A percentile compares a stretch with the other conserved stretches of the same genome.
These are phyloP conservation scores for Crithidia brevicula DNA, from an alignment of 208 protist genomes.

Conservation along the genomic window DNA sequence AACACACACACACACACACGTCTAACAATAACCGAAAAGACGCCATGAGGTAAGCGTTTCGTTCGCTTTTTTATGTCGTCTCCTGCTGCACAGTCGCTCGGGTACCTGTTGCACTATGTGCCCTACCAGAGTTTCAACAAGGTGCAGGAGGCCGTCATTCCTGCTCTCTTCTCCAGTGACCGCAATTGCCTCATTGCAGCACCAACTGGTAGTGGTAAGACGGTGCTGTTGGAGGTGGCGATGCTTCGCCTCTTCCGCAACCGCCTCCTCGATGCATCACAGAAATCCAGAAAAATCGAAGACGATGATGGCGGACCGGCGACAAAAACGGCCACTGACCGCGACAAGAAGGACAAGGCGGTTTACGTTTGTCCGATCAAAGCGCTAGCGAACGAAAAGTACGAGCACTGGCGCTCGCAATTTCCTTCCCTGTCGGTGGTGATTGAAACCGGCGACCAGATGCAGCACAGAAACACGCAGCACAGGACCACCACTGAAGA, in stretches of 20 bases:
- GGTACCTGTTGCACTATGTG: conserved; percentile 52
- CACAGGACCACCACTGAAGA: conserved; percentile 32
- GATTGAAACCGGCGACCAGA: conserved; percentile 97
- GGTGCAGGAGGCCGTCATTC: conserved; percentile 78
- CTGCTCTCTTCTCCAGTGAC: conserved; percentile 49
- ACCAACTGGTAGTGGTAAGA: conserved; percentile 92
- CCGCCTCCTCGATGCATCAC: conserved; percentile 31
- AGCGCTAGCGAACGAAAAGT: conserved; percentile 90
- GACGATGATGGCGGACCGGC: neutral
- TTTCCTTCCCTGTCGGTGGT: conserved; percentile 83
- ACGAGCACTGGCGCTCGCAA: conserved; percentile 60
- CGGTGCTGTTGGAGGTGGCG: conserved; percentile 86
- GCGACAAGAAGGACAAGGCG: conserved; percentile 43
- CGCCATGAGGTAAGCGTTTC: too few relatives aligned
- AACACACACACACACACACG: too few relatives aligned
- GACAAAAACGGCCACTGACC: neutral
- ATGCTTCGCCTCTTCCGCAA: conserved; percentile 84
- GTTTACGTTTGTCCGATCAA: conserved; percentile 94
- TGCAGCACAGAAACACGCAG: conserved; percentile 19
- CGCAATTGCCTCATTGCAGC: conserved; percentile 82
- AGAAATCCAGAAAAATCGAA: neutral
- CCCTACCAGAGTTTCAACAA: conserved; percentile 61
- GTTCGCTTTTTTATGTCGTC: conserved; percentile 12
- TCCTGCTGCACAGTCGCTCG: conserved; percentile 31
- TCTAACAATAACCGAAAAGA: too few relatives aligned